Evolutionary conservation across 2,329 filamentous ascomycete species (phyloP).

Genomic region (Myriosclerotinia duriaeana): DNA sequence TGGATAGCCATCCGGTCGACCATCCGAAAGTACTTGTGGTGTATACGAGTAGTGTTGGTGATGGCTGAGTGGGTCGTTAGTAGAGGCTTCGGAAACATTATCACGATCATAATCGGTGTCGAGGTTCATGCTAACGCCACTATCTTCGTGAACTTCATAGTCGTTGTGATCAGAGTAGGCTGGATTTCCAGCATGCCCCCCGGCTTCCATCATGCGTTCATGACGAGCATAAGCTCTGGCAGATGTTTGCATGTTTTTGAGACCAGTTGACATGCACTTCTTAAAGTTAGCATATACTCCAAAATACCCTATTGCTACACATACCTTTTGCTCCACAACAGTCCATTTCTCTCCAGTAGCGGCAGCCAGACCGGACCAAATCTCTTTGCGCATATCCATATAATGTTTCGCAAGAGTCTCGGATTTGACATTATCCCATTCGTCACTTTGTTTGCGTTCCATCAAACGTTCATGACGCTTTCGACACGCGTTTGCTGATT

Average conservation of each 20-base stretch:
- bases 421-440: constrained; percentile 76
- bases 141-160: constrained; percentile 52
- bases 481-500: constrained; percentile 71
- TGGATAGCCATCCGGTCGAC: constrained; percentile 21
- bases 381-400: constrained; percentile 74
- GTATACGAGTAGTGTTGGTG: constrained; percentile 24
- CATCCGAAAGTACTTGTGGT: constrained; percentile 19
- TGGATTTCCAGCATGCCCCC: constrained; percentile 15
- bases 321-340: constrained; percentile 62
- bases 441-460: constrained; percentile 58
- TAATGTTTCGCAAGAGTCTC: constrained; percentile 76
- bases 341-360: constrained; percentile 81
- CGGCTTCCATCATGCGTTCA: constrained; percentile 50
- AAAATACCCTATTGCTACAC: too few species aligned
- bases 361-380: constrained; percentile 75
- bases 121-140: constrained; percentile 65
- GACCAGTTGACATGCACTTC: constrained; percentile 79
- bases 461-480: constrained; percentile 85
- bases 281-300: constrained; percentile 25
- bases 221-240: constrained; percentile 65
- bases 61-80: constrained; percentile 17
- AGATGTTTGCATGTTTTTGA: constrained; percentile 75
- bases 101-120: constrained; percentile 43
- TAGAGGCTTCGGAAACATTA: constrained; percentile 25
- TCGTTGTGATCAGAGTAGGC: constrained; percentile 15